Percentiles rank a stretch among this genome's conserved stretches.
Evolutionary conservation across 2,329 filamentous ascomycete species (phyloP).

Genomic region (Talaromyces sp.): DNA sequence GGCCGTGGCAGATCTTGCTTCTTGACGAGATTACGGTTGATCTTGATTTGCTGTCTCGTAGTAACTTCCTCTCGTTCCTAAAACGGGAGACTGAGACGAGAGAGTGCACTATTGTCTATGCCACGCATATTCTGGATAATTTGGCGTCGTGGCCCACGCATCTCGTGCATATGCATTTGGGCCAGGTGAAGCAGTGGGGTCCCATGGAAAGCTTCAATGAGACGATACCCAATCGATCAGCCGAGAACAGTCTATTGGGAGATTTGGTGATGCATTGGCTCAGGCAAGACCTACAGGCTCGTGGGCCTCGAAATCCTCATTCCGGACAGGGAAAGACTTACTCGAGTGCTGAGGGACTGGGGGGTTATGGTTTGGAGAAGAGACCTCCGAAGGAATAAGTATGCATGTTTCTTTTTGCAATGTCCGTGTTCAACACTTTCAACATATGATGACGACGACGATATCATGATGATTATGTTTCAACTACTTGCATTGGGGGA

Average conservation of each 20-base stretch:
- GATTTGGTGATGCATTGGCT: slow-evolving; percentile 88
- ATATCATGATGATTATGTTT: slow-evolving; percentile 11
- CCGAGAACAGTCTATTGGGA: slow-evolving; percentile 78
- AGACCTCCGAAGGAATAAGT: background rate
- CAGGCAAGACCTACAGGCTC: slow-evolving; percentile 70
- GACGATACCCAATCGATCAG: slow-evolving; percentile 48
- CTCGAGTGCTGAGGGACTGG: slow-evolving; percentile 55
- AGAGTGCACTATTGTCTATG: slow-evolving; percentile 90
- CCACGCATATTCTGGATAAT: slow-evolving; percentile 95
- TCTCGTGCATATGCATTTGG: slow-evolving; percentile 91
- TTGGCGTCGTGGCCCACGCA: slow-evolving; percentile 92
- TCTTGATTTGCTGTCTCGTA: slow-evolving; percentile 79
- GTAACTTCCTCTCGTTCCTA: slow-evolving; percentile 81
- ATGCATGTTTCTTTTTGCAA: background rate
- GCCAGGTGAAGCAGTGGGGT: slow-evolving; percentile 83
- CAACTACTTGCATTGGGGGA: slow-evolving; percentile 21
- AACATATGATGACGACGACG: background rate
- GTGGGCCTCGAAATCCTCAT: slow-evolving; percentile 65
- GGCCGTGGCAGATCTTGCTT: slow-evolving; percentile 86
- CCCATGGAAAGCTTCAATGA: slow-evolving; percentile 66
- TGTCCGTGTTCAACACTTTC: background rate
- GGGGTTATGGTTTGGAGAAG: slow-evolving; percentile 62
- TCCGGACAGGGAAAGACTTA: slow-evolving; percentile 50
- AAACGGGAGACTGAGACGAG: slow-evolving; percentile 79
- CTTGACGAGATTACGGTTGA: slow-evolving; percentile 98